A percentile compares a stretch with the other conserved stretches of the same genome.
Conservation (phyloP, 345 rosid species). For the Eucalyptus sp. region DNA sequence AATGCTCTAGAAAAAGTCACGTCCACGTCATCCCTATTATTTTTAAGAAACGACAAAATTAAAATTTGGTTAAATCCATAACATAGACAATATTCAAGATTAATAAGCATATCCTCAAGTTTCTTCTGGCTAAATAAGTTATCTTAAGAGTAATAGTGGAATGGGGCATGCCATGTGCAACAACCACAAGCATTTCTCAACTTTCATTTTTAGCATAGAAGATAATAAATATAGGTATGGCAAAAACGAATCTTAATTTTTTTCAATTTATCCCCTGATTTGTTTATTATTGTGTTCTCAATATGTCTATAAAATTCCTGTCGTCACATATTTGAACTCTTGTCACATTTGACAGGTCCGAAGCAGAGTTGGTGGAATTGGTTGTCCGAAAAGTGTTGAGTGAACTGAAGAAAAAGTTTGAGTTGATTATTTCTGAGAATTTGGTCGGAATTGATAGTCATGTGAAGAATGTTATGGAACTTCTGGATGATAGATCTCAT, state of each 20-base stretch:
- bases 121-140: no score
- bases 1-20: background rate
- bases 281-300: background rate
- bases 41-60: accelerated
- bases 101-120: no score
- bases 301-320: no score
- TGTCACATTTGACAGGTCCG: background rate
- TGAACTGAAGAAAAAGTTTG: background rate
- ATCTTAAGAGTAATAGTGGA: no score
- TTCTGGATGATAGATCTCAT: background rate
- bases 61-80: no score
- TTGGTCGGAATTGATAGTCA: background rate
- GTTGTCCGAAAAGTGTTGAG: background rate
- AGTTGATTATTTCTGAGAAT: background rate
- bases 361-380: background rate
- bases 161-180: no score
- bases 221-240: no score
- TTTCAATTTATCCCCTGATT: background rate
- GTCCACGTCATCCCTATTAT: no score
- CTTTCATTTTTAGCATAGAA: no score
- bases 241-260: no score
- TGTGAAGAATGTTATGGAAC: background rate
- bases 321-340: background rate
- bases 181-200: no score
- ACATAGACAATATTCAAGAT: no score